Evolutionary conservation across 202 grass and related monocot species (phyloP).

Genomic region (Elaeis oleifera): DNA sequence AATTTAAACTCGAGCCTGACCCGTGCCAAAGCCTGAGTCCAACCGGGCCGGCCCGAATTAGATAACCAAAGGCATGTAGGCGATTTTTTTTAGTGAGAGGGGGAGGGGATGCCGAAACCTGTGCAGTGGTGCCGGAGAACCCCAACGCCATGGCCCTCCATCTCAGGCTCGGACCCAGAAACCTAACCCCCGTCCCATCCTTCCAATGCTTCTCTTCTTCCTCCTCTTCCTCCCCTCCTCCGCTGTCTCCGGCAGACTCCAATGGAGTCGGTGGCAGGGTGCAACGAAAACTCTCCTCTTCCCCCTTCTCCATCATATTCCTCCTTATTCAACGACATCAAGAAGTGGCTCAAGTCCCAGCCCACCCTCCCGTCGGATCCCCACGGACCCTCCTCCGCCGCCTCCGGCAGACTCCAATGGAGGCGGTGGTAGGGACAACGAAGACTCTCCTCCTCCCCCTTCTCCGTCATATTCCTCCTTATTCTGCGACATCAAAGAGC

Average conservation of each 20-base stretch:
- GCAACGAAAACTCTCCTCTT: background rate
- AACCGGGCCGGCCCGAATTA: too few relatives aligned
- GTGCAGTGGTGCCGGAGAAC: background rate
- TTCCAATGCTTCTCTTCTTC: slow-evolving; percentile 26
- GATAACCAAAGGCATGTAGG: too few relatives aligned
- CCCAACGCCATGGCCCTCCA: slow-evolving; percentile 51
- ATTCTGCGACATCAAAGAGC: too few relatives aligned
- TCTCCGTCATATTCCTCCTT: too few relatives aligned
- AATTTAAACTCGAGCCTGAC: too few relatives aligned
- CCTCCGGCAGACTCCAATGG: background rate
- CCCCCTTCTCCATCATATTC: slow-evolving; percentile 17
- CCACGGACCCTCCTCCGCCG: slow-evolving; percentile 27
- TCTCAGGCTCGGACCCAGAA: slow-evolving; percentile 29
- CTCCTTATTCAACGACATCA: slow-evolving; percentile 35
- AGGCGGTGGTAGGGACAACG: too few relatives aligned
- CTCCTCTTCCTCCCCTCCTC: slow-evolving; percentile 15
- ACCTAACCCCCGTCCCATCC: slow-evolving; percentile 8
- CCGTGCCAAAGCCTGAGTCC: too few relatives aligned
- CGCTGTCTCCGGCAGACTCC: slow-evolving; percentile 21
- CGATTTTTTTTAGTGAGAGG: too few relatives aligned
- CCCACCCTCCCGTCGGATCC: slow-evolving; percentile 28
- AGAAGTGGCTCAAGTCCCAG: slow-evolving; percentile 23
- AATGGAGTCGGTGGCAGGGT: slow-evolving; percentile 7
- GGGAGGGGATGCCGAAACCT: too few relatives aligned
- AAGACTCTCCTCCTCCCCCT: too few relatives aligned